Base-by-base conservation (phyloP, 2,329 filamentous ascomycete genomes). In the Chrysoporthe austroafricana region DNA sequence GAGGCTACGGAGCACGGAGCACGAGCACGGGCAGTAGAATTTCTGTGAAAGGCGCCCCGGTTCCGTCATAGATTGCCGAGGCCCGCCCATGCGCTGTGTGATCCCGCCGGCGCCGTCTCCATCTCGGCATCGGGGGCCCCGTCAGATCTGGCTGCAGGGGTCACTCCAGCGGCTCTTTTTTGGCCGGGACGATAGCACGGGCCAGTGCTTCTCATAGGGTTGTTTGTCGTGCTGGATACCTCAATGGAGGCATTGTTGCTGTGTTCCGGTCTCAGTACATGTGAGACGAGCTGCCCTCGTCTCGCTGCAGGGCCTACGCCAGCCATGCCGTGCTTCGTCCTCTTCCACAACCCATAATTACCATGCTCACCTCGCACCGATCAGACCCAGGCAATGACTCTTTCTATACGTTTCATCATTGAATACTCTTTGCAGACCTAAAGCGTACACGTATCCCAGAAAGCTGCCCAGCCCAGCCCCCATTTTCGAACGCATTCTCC, bases 1-100 rank as follows among this genome's bases (percentile, higher is more conserved):
- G 3, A 39, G 26, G 26, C 36, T 57, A 21, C 52, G 4, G 11
- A 21, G 48, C 14, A 14, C 9, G 34, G 9, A 18, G 36, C 7
- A 8, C 16, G 32, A 7, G 32, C n/a, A 1, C 6, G 13, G 8
- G 42, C 7, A 39, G 32, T 16, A 58, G 50, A 57, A 59, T 44
- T 58, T 43, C 43, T 42, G 26, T 26, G 42, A 1, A 48, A 36
- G 48, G 63, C 63, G 48, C 56, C 66, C 34, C 43, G 39, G 44
- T 64, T 54, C 68, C 68, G 68, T 69, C 68, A 69, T 69, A 67
- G 68, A 69, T 62, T 67, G 54, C 67, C 67, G 65, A 69, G 67
- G 50, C 36, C 36, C 36, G 36, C 36, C 36, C 50, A 54, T 21
- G 13, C 4, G 26, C 21, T 26, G 57, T 63, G 44, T 54, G 62